Evolutionary conservation across 2,329 filamentous ascomycete genomes (phyloP).

Genomic region (Colletotrichum australisinense): DNA sequence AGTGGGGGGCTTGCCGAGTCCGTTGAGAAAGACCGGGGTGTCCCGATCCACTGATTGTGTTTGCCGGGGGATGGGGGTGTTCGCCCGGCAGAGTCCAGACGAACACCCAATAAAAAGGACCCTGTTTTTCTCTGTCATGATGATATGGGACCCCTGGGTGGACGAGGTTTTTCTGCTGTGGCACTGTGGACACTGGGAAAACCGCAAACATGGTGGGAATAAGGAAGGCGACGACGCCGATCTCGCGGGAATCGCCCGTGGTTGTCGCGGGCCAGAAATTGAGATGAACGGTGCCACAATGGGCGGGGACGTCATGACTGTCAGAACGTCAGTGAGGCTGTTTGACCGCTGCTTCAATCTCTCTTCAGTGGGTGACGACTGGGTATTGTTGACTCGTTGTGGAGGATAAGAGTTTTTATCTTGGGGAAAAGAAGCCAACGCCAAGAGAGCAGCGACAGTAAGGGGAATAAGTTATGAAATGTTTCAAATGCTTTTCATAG

Average conservation of each 20-base stretch:
- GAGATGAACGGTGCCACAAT: constrained; percentile 15
- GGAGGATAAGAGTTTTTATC: not conserved
- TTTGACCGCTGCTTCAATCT: constrained; percentile 14
- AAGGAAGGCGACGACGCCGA: not conserved
- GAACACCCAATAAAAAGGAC: not conserved
- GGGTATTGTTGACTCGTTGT: not conserved
- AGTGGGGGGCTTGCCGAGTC: not conserved
- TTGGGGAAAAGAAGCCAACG: not conserved
- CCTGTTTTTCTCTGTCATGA: not conserved
- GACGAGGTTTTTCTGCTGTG: not conserved
- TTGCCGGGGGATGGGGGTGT: not conserved
- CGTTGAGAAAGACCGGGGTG: not conserved
- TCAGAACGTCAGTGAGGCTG: not conserved
- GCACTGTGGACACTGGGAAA: not conserved
- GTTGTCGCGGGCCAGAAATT: not conserved
- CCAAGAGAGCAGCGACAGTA: not conserved
- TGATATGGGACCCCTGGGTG: not conserved
- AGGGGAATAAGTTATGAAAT: not conserved
- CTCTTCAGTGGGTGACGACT: not conserved
- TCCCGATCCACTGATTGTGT: not conserved
- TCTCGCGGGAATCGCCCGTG: not conserved
- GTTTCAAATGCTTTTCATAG: constrained; percentile 21
- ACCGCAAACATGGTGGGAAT: not conserved
- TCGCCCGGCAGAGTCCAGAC: not conserved
- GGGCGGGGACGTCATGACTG: not conserved